Evolutionary conservation across 495 filamentous ascomycete genomes (phyloP).

Genomic region (Penicillium ucsense): DNA sequence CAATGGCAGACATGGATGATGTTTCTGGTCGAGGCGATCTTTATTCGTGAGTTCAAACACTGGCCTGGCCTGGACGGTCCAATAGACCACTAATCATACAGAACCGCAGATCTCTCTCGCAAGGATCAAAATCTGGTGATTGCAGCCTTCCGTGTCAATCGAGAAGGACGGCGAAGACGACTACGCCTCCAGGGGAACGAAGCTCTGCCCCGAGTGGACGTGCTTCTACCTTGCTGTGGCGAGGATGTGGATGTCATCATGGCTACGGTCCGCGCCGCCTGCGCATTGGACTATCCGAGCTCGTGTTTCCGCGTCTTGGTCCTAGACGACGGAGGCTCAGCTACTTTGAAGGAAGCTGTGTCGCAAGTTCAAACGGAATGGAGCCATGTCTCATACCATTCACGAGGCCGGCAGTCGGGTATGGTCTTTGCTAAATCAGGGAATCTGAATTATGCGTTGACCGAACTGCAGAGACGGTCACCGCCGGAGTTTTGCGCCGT

Average conservation of each 20-base stretch:
- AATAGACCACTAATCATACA: background rate
- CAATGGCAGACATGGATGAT: conserved; percentile 26
- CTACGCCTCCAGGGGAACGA: conserved; percentile 14
- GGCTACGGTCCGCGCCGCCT: conserved; percentile 41
- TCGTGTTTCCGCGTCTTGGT: conserved; percentile 38
- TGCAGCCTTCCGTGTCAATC: conserved; percentile 5
- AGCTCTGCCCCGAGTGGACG: conserved; percentile 34
- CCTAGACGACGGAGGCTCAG: conserved; percentile 39
- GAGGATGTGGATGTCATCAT: conserved; percentile 42
- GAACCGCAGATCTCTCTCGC: conserved; percentile 11
- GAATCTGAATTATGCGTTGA: conserved; percentile 44
- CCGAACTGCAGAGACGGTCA: conserved; percentile 25
- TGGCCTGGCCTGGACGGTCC: background rate
- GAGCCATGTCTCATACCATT: conserved; percentile 37
- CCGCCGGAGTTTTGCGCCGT: conserved; percentile 32
- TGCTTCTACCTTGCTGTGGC: conserved; percentile 39
- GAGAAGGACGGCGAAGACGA: conserved; percentile 8
- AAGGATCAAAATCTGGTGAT: conserved; percentile 20
- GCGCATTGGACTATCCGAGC: conserved; percentile 37
- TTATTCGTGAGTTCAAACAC: conserved; percentile 12
- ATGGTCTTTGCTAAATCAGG: conserved; percentile 42
- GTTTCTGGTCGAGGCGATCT: conserved; percentile 19
- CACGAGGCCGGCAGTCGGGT: conserved; percentile 31
- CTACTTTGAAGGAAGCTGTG: conserved; percentile 21
- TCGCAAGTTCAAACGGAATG: conserved; percentile 15